Percentiles rank a stretch among this genome's conserved stretches.
Evolutionary conservation across 805 yeast species (phyloP).

Genomic region (Barnettozyma californica): DNA sequence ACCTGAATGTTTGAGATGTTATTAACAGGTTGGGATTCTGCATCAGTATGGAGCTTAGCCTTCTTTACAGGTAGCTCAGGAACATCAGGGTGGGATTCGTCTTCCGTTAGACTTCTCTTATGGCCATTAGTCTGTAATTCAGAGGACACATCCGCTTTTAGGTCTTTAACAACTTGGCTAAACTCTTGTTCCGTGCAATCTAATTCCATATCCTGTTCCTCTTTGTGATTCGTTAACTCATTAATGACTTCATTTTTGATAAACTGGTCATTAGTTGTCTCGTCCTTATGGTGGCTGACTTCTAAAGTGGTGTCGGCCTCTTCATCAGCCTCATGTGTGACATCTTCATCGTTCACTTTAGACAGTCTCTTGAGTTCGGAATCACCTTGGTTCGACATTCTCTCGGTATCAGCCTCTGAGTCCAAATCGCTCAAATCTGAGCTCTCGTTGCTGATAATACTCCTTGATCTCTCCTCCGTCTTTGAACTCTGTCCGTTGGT

Average conservation of each 20-base stretch:
- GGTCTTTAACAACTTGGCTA: constrained; percentile 17
- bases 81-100: constrained; percentile 21
- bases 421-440: constrained; percentile 55
- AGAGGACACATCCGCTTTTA: constrained; percentile 6
- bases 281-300: constrained; percentile 13
- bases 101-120: constrained; percentile 13
- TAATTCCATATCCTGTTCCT: constrained; percentile 17
- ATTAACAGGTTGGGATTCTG: constrained; percentile 7
- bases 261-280: constrained; percentile 16
- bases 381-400: constrained; percentile 48
- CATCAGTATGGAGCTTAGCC: constrained; percentile 18
- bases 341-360: constrained; percentile 12
- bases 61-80: constrained; percentile 9
- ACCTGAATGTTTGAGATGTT: constrained; percentile 11
- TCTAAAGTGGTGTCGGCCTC: constrained; percentile 14
- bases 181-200: constrained; percentile 21
- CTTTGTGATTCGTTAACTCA: constrained; percentile 17
- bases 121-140: constrained; percentile 1
- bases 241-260: constrained; percentile 22
- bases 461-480: constrained; percentile 13
- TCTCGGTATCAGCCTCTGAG: constrained; percentile 91
- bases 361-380: constrained; percentile 41
- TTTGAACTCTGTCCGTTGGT: not conserved
- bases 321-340: constrained; percentile 20
- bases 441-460: constrained; percentile 24